Evolutionary conservation across 441 rosid species (phyloP).

Genomic region (Gossypium gossypioides): DNA sequence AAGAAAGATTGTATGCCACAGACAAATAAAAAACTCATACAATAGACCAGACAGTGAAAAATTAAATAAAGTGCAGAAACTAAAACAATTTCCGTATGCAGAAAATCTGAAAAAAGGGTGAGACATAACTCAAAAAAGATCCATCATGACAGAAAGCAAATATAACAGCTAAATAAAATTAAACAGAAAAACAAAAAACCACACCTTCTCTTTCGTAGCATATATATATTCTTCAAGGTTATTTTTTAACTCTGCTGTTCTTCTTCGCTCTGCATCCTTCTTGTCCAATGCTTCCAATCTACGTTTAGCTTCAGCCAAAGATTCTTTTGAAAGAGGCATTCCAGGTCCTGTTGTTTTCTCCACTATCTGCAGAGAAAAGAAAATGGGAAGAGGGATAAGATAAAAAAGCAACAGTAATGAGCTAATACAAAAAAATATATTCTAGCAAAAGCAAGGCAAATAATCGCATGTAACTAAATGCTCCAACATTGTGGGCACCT

Average conservation of each 20-base stretch:
- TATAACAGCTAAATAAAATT: neutral
- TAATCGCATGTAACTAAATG: neutral
- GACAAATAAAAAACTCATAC: neutral
- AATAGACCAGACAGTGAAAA: neutral
- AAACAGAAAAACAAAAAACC: slow-evolving; percentile 17
- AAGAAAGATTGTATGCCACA: neutral
- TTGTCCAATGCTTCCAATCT: slow-evolving; percentile 73
- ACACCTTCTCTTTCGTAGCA: slow-evolving; percentile 93
- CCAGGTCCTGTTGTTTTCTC: slow-evolving; percentile 84
- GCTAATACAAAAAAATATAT: neutral
- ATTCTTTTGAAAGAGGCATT: slow-evolving; percentile 52
- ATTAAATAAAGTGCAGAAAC: neutral
- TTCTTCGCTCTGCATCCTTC: slow-evolving; percentile 78
- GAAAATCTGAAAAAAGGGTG: neutral
- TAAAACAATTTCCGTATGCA: neutral
- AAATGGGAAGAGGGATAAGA: neutral
- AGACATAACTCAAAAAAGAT: neutral
- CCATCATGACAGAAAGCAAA: slow-evolving; percentile 3
- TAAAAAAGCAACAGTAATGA: neutral
- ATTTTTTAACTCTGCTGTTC: slow-evolving; percentile 89
- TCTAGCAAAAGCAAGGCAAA: neutral
- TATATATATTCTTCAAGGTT: slow-evolving; percentile 86
- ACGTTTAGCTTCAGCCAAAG: slow-evolving; percentile 51
- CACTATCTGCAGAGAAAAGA: slow-evolving; percentile 40
- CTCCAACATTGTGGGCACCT: slow-evolving; percentile 37